phyloP scores from a whole-genome alignment of 768 basidiomycete genomes.

The Fomitopsis pulvina region DNA sequence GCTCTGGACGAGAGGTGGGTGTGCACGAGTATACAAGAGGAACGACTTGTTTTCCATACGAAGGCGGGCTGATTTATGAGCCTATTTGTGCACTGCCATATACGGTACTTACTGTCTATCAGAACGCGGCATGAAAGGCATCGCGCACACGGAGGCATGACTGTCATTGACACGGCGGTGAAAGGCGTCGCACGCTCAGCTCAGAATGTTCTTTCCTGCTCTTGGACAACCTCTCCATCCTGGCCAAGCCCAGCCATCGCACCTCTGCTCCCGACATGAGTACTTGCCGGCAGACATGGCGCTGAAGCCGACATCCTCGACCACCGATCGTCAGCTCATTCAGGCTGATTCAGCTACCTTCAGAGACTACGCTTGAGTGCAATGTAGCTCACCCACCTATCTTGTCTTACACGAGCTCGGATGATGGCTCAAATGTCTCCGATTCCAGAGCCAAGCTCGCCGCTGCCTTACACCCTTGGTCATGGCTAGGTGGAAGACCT shows the following conservation, averaged over 20 bases:
- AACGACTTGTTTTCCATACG: too few relatives aligned
- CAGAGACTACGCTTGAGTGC: conserved; percentile 18
- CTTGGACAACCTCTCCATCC: background rate
- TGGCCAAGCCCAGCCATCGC: too few relatives aligned
- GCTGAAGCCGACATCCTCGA: background rate
- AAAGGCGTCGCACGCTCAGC: background rate
- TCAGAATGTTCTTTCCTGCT: background rate
- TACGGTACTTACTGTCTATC: too few relatives aligned
- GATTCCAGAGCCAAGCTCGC: conserved; percentile 39
- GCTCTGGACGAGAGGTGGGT: too few relatives aligned
- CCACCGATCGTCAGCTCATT: background rate
- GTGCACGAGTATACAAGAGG: too few relatives aligned
- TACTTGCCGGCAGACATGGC: too few relatives aligned
- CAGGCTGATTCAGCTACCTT: conserved; percentile 16
- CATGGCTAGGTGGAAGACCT: conserved; percentile 79
- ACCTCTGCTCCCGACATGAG: too few relatives aligned
- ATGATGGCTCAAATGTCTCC: background rate
- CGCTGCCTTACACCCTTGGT: conserved; percentile 77
- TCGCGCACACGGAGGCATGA: too few relatives aligned
- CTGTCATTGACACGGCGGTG: too few relatives aligned
- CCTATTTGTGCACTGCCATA: too few relatives aligned
- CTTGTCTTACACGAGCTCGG: background rate
- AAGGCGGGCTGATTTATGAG: too few relatives aligned
- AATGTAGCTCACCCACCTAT: conserved; percentile 5
- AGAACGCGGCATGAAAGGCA: too few relatives aligned